phyloP scores from a whole-genome alignment of 495 filamentous ascomycete genomes.

The Talaromyces stipitatus region DNA sequence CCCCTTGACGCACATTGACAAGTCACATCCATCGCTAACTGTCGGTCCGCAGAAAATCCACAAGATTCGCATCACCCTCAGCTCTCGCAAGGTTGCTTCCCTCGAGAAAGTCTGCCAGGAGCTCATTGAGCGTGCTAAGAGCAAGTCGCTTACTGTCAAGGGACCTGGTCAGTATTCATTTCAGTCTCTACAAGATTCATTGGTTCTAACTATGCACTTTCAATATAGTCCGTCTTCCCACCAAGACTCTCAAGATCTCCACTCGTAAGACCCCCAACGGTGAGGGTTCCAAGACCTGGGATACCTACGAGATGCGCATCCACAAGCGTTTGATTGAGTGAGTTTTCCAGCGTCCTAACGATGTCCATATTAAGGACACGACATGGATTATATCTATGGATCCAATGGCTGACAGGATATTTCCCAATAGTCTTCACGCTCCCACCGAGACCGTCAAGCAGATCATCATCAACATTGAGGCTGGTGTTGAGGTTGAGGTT shows the following conservation, averaged over 20 bases:
- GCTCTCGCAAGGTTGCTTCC: conserved; percentile 80
- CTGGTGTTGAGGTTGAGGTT: conserved; percentile 99
- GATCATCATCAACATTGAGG: conserved; percentile 99
- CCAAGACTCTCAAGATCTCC: conserved; percentile 93
- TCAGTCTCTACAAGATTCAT: not conserved
- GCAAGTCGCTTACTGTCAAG: conserved; percentile 97
- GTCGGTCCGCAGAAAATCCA: conserved; percentile 66
- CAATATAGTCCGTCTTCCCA: conserved; percentile 76
- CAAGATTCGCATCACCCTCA: conserved; percentile 98
- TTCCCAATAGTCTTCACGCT: conserved; percentile 66
- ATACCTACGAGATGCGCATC: conserved; percentile 98
- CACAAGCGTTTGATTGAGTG: conserved; percentile 97
- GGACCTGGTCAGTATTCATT: conserved; percentile 49
- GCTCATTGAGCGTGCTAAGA: conserved; percentile 97
- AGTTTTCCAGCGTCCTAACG: conserved; percentile 21
- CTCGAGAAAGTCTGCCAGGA: conserved; percentile 98
- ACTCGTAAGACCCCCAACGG: conserved; percentile 95
- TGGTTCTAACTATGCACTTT: not conserved
- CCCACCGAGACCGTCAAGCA: conserved; percentile 99
- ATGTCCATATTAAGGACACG: not conserved
- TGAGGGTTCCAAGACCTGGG: conserved; percentile 99
- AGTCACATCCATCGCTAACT: conserved; percentile 4
- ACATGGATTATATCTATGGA: not conserved
- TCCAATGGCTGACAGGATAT: conserved; percentile 7
- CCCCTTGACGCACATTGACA: not conserved